These are phyloP conservation scores for Paulownia fortunei DNA, from an alignment of 257 asterid species.

Conservation along the genomic window DNA sequence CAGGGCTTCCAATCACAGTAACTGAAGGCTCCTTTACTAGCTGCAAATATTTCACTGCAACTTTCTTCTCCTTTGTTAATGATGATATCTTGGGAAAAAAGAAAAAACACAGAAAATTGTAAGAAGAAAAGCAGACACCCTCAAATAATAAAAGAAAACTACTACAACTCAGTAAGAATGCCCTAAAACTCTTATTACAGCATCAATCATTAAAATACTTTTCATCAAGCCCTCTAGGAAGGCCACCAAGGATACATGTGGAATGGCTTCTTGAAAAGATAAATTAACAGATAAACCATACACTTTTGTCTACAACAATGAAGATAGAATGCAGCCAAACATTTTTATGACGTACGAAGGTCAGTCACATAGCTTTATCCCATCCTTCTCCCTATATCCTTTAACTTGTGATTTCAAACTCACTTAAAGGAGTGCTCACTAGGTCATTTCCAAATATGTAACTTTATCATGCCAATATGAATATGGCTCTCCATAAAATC, in stretches of 20 bases:
- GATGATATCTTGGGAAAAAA: conserved; percentile 49
- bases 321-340: conserved; percentile 6
- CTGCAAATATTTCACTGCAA: conserved; percentile 37
- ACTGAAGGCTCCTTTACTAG: conserved; percentile 37
- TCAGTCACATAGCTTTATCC: neutral
- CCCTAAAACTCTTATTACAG: neutral
- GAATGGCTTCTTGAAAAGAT: neutral
- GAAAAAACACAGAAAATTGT: neutral
- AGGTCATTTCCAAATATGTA: neutral
- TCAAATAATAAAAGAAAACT: conserved; percentile 4
- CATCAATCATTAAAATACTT: conserved; percentile 3
- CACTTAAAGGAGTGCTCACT: neutral
- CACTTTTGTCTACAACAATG: neutral
- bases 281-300: neutral
- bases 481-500: neutral
- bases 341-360: neutral
- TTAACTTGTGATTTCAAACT: neutral
- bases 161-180: neutral
- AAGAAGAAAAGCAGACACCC: neutral
- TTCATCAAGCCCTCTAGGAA: neutral
- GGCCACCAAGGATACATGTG: neutral
- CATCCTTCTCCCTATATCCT: neutral
- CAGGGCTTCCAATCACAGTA: conserved; percentile 34
- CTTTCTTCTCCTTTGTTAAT: conserved; percentile 49
- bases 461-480: neutral